Base-by-base conservation (phyloP, 805 yeast genomes). In the Cephaloascus fragrans region DNA sequence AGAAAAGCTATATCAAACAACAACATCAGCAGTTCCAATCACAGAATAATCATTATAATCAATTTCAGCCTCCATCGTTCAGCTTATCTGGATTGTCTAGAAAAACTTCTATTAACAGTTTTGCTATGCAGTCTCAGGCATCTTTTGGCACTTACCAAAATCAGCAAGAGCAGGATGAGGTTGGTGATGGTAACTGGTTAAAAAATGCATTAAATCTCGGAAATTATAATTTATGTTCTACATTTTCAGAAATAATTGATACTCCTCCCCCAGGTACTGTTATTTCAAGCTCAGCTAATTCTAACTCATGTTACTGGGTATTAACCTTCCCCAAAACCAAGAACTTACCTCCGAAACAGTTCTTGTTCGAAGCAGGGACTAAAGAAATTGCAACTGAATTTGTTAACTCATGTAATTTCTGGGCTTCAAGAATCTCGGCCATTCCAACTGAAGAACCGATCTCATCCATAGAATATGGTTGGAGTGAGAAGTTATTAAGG, bases 361-460 rank as follows among this genome's bases (percentile, higher is more conserved):
- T 83, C 15, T 62, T 77, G 23, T 82, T 83, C 55, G 78, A 75
- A 56, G 77, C 87, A 0, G 80, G 81, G 9, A 76, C 85, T 12
- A 53, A 63, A 18, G 83, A 79, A 47, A 73, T 75, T 42, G 93
- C 95, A 0, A 59, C 62, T 34, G 83, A 77, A 51, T 85, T 75
- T 56, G 76, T 83, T 15, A 74, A 80, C 47, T 77, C 90, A 4
- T 80, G 93, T 58, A 88, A 87, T 56, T 88, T 84, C 55, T 88
- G 96, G 96, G 85, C 94, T 2, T 84, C 90, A 2, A 73, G 93
- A 46, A 72, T 83, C 29, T 81, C 95, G 4, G 81, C 88, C 14
- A 80, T 85, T 17, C 95, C 95, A 3, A 69, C 78, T 0, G 83
- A 80, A 49, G 81, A 77, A 40, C 77, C 82, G 44, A 68, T 84